A percentile compares a stretch with the other conserved stretches of the same genome.
phyloP scores from a whole-genome alignment of 495 filamentous ascomycete species.

The Penicillium steckii region DNA sequence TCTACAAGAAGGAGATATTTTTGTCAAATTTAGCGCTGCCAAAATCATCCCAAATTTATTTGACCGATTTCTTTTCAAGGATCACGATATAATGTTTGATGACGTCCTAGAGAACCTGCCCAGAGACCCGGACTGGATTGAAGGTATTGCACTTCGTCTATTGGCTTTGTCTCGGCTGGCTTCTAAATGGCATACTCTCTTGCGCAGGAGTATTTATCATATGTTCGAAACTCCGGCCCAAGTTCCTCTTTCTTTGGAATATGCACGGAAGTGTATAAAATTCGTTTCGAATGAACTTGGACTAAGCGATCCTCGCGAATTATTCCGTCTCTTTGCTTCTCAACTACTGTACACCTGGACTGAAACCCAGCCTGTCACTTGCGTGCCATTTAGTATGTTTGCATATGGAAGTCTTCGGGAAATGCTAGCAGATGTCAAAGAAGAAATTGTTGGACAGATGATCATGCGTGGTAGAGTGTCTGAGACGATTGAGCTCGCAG shows the following conservation, averaged over 20 bases:
- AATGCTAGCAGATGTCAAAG: slow-evolving; percentile 69
- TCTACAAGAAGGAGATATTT: slow-evolving; percentile 61
- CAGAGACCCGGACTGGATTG: slow-evolving; percentile 62
- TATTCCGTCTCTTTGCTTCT: slow-evolving; percentile 86
- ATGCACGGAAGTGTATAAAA: slow-evolving; percentile 70
- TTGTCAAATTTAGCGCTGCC: slow-evolving; percentile 74
- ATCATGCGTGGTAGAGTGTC: slow-evolving; percentile 76
- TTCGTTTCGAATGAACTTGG: slow-evolving; percentile 62
- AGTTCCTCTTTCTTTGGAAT: slow-evolving; percentile 56
- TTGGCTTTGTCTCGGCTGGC: slow-evolving; percentile 72
- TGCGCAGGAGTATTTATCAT: slow-evolving; percentile 83
- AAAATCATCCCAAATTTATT: slow-evolving; percentile 72
- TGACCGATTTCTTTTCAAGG: slow-evolving; percentile 68
- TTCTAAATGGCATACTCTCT: slow-evolving; percentile 74
- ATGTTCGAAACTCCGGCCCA: slow-evolving; percentile 85
- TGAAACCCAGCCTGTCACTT: slow-evolving; percentile 56
- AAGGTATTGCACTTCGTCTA: slow-evolving; percentile 84
- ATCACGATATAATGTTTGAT: slow-evolving; percentile 78
- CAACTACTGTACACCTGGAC: slow-evolving; percentile 96
- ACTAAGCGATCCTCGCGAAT: slow-evolving; percentile 58
- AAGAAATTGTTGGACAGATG: slow-evolving; percentile 79
- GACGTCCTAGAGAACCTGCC: slow-evolving; percentile 76
- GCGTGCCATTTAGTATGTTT: slow-evolving; percentile 81
- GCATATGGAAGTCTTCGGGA: slow-evolving; percentile 68
- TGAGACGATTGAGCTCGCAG: slow-evolving; percentile 57